phyloP scores from a whole-genome alignment of 371 early-diverging fungal species.

The Zychaea mexicana region DNA sequence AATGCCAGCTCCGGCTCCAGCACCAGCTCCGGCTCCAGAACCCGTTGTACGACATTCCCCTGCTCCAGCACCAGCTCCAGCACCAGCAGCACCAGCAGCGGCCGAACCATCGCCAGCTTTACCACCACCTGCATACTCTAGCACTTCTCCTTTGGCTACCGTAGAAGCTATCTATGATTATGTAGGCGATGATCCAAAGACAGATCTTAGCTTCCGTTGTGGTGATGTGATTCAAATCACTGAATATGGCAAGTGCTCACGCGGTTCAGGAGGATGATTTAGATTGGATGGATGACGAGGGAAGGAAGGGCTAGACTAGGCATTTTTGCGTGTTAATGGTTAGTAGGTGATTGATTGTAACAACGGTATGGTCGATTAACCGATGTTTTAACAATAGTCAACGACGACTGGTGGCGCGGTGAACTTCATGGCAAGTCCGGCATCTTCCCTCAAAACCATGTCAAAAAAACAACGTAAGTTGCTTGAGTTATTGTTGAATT shows the following conservation, averaged over 20 bases:
- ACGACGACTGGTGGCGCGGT: slow-evolving; percentile 57
- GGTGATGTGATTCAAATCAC: slow-evolving; percentile 54
- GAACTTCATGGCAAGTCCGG: slow-evolving; percentile 42
- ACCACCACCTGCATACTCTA: slow-evolving; percentile 17
- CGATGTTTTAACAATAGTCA: slow-evolving; percentile 26
- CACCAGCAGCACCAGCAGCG: slow-evolving; percentile 6
- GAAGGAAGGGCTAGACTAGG: not conserved
- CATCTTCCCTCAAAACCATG: slow-evolving; percentile 56
- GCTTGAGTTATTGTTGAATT: too few species aligned
- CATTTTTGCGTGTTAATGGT: too few species aligned
- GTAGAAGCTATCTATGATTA: slow-evolving; percentile 54
- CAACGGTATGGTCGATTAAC: not conserved
- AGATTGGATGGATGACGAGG: not conserved
- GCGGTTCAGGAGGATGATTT: not conserved
- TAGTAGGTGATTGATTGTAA: too few species aligned
- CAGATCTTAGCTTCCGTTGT: slow-evolving; percentile 50
- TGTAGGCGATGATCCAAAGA: slow-evolving; percentile 45
- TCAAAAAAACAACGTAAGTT: slow-evolving; percentile 39
- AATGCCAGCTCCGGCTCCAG: slow-evolving; percentile 9
- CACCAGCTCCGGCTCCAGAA: slow-evolving; percentile 7
- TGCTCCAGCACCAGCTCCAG: slow-evolving; percentile 7
- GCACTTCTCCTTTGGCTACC: slow-evolving; percentile 19
- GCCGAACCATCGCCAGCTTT: slow-evolving; percentile 2
- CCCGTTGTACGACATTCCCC: slow-evolving; percentile 1
- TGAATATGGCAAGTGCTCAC: slow-evolving; percentile 44